These are phyloP conservation scores for Trichophyton schoenleinii DNA, from an alignment of 2,329 filamentous ascomycete genomes.

Conservation along the genomic window DNA sequence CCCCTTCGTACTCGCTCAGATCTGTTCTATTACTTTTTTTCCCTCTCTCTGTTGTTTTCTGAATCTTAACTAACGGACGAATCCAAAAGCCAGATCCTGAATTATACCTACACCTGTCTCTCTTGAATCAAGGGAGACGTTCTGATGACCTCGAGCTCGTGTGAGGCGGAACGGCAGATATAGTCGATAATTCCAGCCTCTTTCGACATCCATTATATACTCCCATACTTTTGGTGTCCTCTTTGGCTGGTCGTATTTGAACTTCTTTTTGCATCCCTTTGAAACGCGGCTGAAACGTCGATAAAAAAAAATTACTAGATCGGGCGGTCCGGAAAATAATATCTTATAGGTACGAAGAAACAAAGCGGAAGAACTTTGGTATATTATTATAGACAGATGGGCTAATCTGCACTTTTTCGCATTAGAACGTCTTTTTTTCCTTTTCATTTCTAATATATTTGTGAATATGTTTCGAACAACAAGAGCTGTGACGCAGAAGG, in stretches of 20 bases:
- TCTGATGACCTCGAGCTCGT: slow-evolving; percentile 14
- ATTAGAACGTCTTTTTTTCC: neutral
- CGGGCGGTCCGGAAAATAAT: slow-evolving; percentile 1
- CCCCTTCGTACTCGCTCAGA: neutral
- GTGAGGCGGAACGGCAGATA: slow-evolving; percentile 14
- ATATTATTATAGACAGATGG: neutral
- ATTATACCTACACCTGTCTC: neutral
- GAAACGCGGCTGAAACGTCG: slow-evolving; percentile 3
- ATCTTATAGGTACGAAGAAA: neutral
- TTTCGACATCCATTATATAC: slow-evolving; percentile 9
- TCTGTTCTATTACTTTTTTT: neutral
- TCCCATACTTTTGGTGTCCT: slow-evolving; percentile 6
- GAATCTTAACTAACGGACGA: neutral
- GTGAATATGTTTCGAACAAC: slow-evolving; percentile 14
- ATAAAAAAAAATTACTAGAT: neutral
- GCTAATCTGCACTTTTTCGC: neutral
- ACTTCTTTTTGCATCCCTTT: neutral
- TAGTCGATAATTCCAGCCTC: slow-evolving; percentile 15
- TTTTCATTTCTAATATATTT: neutral
- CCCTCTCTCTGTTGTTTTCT: neutral
- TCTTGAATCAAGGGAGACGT: slow-evolving; percentile 7
- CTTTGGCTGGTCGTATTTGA: slow-evolving; percentile 5
- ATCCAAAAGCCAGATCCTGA: neutral
- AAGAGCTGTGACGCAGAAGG: slow-evolving; percentile 25
- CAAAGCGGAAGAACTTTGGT: neutral